These are phyloP conservation scores for Lycium ferocissimum DNA, from an alignment of 257 asterid species.

Conservation along the genomic window DNA sequence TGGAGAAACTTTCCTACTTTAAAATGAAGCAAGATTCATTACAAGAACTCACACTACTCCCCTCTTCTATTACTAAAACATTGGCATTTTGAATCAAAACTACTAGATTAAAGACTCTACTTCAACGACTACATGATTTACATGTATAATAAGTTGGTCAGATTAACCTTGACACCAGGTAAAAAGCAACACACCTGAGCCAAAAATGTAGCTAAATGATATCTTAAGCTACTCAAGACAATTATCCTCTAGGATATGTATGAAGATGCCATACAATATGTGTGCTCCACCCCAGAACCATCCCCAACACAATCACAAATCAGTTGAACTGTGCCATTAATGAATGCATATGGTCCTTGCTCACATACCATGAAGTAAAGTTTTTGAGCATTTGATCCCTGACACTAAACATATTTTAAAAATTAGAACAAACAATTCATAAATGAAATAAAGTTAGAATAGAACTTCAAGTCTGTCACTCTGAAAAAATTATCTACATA, in stretches of 20 bases:
- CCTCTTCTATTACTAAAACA: too few species aligned
- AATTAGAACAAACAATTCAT: neutral
- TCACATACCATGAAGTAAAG: conserved; percentile 91
- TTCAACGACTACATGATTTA: too few species aligned
- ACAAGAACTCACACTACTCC: too few species aligned
- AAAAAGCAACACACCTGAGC: conserved; percentile 62
- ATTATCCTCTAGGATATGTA: conserved; percentile 87
- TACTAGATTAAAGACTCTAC: too few species aligned
- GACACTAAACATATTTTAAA: conserved; percentile 22
- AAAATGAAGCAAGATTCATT: neutral
- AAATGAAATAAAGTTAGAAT: neutral
- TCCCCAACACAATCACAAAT: conserved; percentile 61
- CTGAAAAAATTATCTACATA: neutral
- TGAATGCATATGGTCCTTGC: conserved; percentile 85
- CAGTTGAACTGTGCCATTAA: conserved; percentile 68
- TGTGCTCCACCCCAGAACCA: conserved; percentile 65
- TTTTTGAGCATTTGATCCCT: conserved; percentile 76
- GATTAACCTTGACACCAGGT: neutral
- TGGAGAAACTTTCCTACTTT: neutral
- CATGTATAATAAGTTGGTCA: too few species aligned
- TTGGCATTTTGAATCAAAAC: too few species aligned
- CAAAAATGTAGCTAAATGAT: conserved; percentile 73
- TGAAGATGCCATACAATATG: conserved; percentile 66
- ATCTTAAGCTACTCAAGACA: conserved; percentile 70
- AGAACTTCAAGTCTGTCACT: neutral